A percentile compares a stretch with the other conserved stretches of the same genome.
Evolutionary conservation across 139 green algal species (phyloP).

Genomic region (Chlamydomonas asymmetrica): DNA sequence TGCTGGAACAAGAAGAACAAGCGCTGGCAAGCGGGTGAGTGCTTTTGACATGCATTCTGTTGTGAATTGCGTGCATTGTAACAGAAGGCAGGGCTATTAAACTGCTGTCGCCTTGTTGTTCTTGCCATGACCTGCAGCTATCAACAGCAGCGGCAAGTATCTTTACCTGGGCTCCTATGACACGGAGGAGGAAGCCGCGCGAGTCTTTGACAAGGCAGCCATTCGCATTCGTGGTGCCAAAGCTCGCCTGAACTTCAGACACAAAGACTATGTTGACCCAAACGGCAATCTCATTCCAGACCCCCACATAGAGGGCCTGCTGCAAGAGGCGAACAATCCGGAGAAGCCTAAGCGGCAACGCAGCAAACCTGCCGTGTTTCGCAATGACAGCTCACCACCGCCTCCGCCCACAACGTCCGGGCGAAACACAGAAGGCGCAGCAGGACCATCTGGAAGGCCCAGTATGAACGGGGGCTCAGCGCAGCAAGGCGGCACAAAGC

Average conservation of each 20-base stretch:
- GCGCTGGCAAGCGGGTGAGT: no score
- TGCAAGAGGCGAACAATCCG: background rate
- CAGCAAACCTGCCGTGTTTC: no score
- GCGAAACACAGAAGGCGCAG: no score
- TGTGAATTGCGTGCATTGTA: no score
- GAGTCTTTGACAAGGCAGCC: constrained; percentile 51
- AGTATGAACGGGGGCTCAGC: no score
- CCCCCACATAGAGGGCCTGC: constrained; percentile 9
- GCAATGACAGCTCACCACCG: no score
- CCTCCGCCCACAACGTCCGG: no score
- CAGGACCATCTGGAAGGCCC: no score
- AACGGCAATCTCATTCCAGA: constrained; percentile 28
- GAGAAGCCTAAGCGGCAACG: background rate
- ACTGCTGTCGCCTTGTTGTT: background rate
- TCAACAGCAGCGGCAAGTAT: constrained; percentile 65
- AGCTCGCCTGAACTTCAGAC: constrained; percentile 38
- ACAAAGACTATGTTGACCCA: constrained; percentile 36
- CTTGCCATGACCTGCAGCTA: constrained; percentile 40
- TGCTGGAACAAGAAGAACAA: constrained; percentile 76
- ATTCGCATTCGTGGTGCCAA: constrained; percentile 49
- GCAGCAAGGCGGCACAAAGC: no score
- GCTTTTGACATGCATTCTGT: no score
- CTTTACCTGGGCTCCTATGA: constrained; percentile 63
- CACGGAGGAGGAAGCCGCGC: constrained; percentile 47
- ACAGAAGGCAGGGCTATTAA: no score